These are phyloP conservation scores for Magnolia officinalis DNA, from an alignment of 164 flowering plant genomes.

Conservation along the genomic window DNA sequence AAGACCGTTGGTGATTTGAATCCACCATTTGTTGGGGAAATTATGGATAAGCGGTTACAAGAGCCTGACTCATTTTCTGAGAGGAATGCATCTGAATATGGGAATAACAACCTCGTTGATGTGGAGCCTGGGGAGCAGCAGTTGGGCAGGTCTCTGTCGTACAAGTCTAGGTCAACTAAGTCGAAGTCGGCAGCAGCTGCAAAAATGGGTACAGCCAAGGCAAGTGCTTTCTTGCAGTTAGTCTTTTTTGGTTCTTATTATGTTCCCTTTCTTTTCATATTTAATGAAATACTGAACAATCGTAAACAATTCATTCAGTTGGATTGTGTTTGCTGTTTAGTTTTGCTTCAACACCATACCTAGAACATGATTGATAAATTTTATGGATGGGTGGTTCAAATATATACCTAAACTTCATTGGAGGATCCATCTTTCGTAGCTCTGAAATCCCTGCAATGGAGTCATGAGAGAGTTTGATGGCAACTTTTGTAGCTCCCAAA, in stretches of 20 bases:
- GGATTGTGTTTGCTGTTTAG: not conserved
- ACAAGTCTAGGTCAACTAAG: slow-evolving; percentile 47
- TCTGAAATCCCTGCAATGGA: not conserved
- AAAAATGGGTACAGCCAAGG: slow-evolving; percentile 43
- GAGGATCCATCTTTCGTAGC: too few species aligned
- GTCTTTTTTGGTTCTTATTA: not conserved
- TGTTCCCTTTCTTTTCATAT: not conserved
- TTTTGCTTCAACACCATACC: not conserved
- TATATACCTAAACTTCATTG: not conserved
- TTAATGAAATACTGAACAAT: not conserved
- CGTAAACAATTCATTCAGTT: not conserved
- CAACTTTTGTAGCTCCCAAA: too few species aligned
- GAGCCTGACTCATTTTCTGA: slow-evolving; percentile 57
- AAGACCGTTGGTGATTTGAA: slow-evolving; percentile 24
- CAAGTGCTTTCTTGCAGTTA: not conserved
- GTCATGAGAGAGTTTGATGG: not conserved
- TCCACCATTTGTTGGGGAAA: slow-evolving; percentile 27
- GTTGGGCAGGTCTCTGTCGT: slow-evolving; percentile 51
- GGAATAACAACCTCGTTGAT: slow-evolving; percentile 23
- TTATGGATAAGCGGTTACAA: slow-evolving; percentile 35
- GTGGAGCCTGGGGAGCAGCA: slow-evolving; percentile 68
- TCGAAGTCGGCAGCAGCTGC: slow-evolving; percentile 64
- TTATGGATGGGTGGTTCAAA: not conserved
- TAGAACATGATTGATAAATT: too few species aligned
- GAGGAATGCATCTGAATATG: slow-evolving; percentile 17